Evolutionary conservation across 202 grass and related monocot genomes (phyloP).

Genomic region (Thinopyrum obtusiflorum): DNA sequence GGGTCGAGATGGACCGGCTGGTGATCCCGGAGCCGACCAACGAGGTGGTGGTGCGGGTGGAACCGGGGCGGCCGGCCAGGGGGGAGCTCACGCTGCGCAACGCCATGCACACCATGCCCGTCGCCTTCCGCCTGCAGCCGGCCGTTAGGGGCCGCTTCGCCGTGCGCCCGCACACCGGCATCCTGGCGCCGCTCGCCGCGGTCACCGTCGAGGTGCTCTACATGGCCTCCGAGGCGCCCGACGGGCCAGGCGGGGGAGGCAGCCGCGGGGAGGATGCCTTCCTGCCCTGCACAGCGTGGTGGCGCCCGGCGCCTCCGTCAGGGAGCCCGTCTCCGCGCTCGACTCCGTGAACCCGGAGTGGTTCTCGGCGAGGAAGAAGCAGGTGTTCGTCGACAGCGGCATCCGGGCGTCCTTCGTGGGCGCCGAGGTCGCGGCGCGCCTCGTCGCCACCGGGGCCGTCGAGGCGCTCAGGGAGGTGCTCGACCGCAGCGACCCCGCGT

Average conservation of each 20-base stretch:
- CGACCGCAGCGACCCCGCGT: conserved; percentile 59
- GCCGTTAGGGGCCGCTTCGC: conserved; percentile 43
- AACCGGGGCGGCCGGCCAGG: conserved; percentile 39
- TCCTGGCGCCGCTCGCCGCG: conserved; percentile 63
- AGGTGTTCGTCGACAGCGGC: conserved; percentile 70
- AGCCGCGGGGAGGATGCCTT: conserved; percentile 53
- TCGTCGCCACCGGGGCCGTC: conserved; percentile 41
- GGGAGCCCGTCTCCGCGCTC: conserved; percentile 36
- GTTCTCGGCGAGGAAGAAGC: conserved; percentile 70
- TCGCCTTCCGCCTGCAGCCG: conserved; percentile 62
- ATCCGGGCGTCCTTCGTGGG: conserved; percentile 58
- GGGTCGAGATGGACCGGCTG: conserved; percentile 52
- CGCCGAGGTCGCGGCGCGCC: conserved; percentile 42
- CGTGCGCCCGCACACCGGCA: conserved; percentile 54
- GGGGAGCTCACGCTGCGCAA: conserved; percentile 60
- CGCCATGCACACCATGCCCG: conserved; percentile 85
- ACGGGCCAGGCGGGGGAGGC: background rate
- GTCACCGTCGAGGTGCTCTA: conserved; percentile 54
- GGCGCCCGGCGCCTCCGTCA: conserved; percentile 44
- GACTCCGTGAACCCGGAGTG: conserved; percentile 62
- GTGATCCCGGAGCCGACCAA: conserved; percentile 65
- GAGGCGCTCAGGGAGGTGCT: conserved; percentile 62
- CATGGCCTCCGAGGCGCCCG: conserved; percentile 15
- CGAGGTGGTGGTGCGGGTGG: conserved; percentile 54
- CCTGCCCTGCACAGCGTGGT: conserved; percentile 78